Evolutionary conservation across 1,284 basidiomycete genomes (phyloP).

Genomic region (Amylostereum areolatum): DNA sequence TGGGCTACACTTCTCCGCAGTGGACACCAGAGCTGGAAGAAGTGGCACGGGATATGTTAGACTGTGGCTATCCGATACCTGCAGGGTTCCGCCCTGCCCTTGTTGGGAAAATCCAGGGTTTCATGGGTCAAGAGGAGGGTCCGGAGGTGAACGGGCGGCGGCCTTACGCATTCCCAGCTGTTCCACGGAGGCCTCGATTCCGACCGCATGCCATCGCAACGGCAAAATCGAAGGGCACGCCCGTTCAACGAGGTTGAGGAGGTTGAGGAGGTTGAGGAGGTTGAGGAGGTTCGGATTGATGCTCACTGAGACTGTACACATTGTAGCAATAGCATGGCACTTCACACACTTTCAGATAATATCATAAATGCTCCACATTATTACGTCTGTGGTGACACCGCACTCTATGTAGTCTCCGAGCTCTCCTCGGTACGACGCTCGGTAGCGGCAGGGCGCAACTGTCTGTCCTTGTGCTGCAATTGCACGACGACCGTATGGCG

Average conservation of each 20-base stretch:
- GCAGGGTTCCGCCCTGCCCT: slow-evolving; percentile 37
- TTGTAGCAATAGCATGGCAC: too few relatives aligned
- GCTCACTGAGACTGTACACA: too few relatives aligned
- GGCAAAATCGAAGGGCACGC: slow-evolving; percentile 35
- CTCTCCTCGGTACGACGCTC: background rate
- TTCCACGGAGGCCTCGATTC: slow-evolving; percentile 11
- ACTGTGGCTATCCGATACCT: slow-evolving; percentile 41
- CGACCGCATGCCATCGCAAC: slow-evolving; percentile 23
- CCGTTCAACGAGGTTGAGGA: slow-evolving; percentile 14
- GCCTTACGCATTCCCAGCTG: slow-evolving; percentile 28
- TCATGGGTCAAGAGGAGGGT: background rate
- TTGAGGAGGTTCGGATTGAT: too few relatives aligned
- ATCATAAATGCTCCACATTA: too few relatives aligned
- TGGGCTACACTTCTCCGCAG: slow-evolving; percentile 15
- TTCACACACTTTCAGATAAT: too few relatives aligned
- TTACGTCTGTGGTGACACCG: background rate
- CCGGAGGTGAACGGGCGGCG: slow-evolving; percentile 11
- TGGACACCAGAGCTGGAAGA: slow-evolving; percentile 38
- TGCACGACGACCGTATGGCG: slow-evolving; percentile 35
- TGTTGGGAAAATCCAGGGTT: slow-evolving; percentile 26
- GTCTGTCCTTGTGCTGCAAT: slow-evolving; percentile 29
- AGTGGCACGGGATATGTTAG: slow-evolving; percentile 39
- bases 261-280: too few relatives aligned
- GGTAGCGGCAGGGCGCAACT: slow-evolving; percentile 9
- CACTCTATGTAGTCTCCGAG: background rate